Base-by-base conservation (phyloP, 805 yeast species). In the Pichia rugopelliculosa region DNA sequence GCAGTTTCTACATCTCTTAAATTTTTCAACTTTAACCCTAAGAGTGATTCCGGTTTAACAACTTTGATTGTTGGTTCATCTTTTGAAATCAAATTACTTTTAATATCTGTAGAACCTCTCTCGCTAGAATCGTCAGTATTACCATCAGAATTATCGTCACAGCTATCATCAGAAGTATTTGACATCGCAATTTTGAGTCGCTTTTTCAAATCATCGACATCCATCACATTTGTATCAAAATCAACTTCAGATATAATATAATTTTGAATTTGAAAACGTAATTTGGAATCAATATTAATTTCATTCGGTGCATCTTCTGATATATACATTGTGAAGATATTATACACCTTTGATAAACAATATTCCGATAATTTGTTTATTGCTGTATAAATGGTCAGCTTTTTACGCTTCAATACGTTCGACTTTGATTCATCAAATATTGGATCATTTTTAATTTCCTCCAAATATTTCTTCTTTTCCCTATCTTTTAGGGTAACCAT, bases 281-380 rank as follows among this genome's bases (percentile, higher is more conserved):
- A 47, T 12, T 52, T 46, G 2, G 66, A 61, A 52, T 82, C 83
- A 42, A 88, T 78, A 56, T 88, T 88, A 30, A 88, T 66, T 48
- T 81, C 82, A 53, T 72, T 78, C 0, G 90, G 84, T 0, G 95
- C 77, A 17, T 84, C 84, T 18, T 71, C 63, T 15, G 83, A 73
- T 42, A 88, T 69, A 60, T 77, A 87, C 0, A 84, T 73, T 7
- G 83, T 74, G 60, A 77, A 87, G 26, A 87, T 77, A 43, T 73
- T 74, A 61, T 80, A 84, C 0, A 83, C 82, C 48, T 73, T 68
- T 3, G 84, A 75, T 13, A 82, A 60, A 53, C 87, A 79, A 44
- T 74, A 79, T 45, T 74, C 76, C 2, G 80, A 70, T 23, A 78
- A 64, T 38, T 59, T 59, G 5, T 64, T 60, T 15, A 77, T 58